Base-by-base conservation (phyloP, 352 stramenopile species). In the Hyaloperonospora brassicae region DNA sequence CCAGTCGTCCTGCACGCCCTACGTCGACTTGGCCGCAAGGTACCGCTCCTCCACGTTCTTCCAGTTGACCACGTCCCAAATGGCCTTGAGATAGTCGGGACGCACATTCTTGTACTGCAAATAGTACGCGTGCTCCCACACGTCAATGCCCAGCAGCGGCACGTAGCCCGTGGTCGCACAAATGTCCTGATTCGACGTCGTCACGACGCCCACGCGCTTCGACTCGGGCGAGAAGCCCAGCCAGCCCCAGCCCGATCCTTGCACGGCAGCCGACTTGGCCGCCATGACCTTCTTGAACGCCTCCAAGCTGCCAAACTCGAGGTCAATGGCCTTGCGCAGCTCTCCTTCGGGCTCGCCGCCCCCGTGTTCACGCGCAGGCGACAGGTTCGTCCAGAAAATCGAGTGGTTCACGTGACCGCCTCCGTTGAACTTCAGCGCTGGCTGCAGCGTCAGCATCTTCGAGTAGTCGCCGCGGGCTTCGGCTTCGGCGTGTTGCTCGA, bases 11-110 rank as follows among this genome's bases (percentile, higher is more conserved):
- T 31, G 27, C 27, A 31, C 3, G 7, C 27, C 27, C 27, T 31
- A 31, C 27, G 3, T 31, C 3, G 27, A 31, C 68, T 87, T 76
- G 27, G 82, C 79, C 7, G 62, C 76, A 13, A 79, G 55, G 68
- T 76, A 89, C 52, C 79, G 78, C 57, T 93, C 76, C 61, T 85
- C 75, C 21, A 93, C 79, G 66, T 91, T 92, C 60, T 97, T 84
- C 94, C 94, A 98, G 81, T 98, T 96, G 62, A 90, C 91, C 54
- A 98, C 92, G 71, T 98, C 98, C 95, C 95, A 99, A 76, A 96
- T 98, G 60, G 95, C 96, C 39, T 87, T 87, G 55, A 98, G 95
- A 87, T 98, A 98, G 69, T 97, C 87, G 21, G 92, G 87, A 51
- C 93, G 82, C 47, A 91, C 83, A 75, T 98, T 98, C 67, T 98